Base-by-base conservation (phyloP, 2,329 filamentous ascomycete genomes). In the Ascochyta pisi region DNA sequence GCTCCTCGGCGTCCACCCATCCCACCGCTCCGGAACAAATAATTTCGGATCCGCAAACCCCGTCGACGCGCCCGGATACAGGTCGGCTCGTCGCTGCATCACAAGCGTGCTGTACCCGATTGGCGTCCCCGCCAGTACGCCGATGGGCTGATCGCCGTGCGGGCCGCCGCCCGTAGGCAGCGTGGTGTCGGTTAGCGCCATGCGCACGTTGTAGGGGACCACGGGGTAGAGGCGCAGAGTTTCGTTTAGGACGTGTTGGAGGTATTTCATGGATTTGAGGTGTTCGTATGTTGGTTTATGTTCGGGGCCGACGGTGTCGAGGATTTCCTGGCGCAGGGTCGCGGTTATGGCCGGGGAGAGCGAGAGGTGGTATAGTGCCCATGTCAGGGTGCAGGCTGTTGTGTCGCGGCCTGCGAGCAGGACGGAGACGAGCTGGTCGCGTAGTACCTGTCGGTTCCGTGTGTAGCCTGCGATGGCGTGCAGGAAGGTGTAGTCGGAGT, bases 321-420 rank as follows among this genome's bases (percentile, higher is more conserved):
- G 73, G 67, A 96, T 92, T 75, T 96, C 92, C 23, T 79, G 76
- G 23, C 92, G 86, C 47, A 97, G 82, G 71, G 86, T 90, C 48
- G 79, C 73, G 3, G 92, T 84, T 2, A 86, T 82, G 2, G 85
- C 78, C 0, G 92, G 91, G 63, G 91, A 83, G 15, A 86, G 85
- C 34, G 88, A 84, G 2, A 97, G 82, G 75, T 96, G 91, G 75
- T 95, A 96, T 56, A 96, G 82, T 33, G 85, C 82, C 89, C 92
- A 96, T 0, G 87, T 89, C 0, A 97, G 82, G 0, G 90, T 92
- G 15, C 83, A 85, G 27, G 92, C 92, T 0, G 93, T 97, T 13
- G 93, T 96, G 75, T 97, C 93, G 22, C 90, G 85, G 12, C 91
- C 92, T 1, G 93, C 93, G 15, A 97, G 84, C 3, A 97, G 84